Base-by-base conservation (phyloP, 208 protist genomes). In the Leishmania gerbilli region DNA sequence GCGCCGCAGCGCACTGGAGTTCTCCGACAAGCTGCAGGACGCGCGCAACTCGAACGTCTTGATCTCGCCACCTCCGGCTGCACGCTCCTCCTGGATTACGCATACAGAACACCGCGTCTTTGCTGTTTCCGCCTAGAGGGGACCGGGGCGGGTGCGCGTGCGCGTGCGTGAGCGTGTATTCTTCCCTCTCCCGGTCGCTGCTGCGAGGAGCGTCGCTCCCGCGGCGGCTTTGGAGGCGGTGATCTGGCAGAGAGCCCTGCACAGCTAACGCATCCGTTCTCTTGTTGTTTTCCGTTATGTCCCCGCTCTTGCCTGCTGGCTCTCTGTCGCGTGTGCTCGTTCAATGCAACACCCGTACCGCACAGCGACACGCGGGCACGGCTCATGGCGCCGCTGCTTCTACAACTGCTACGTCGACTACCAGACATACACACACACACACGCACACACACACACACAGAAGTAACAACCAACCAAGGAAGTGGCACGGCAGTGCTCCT, bases 1-100 rank as follows among this genome's bases (percentile, higher is more conserved):
- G 31, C 88, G 93, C 49, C 82, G 79, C 37, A 92, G 82, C 58
- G 95, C 95, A 58, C 79, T 95, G 56, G 88, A 91, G 37, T 97
- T 97, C 71, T 93, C 91, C 9, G 79, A 92, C 4, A 24, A 15
- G 4, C 49, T 93, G 68, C 56, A 47, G n/a, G 82, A 88, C 40
- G 88, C 90, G 5, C 27, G 76, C 45, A 49, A 88, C 15, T 15
- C 82, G 19, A 64, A 37, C 15, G 71, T 88, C 34, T 75, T 88
- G 27, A 24, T 27, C 1, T 40, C 76, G 0, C 77, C 83, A 0
- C 75, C 81, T 15, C 60, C 82, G 34, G 31, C 67, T n/a, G 77
- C 74, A 21, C 79, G 90, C 15, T 87, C 84, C 27, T 47, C 77
- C 24, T 93, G 90, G 88, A 68, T 82, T 15, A 24, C 74, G 24